Percentiles rank a stretch among this genome's conserved stretches.
These are phyloP conservation scores for Tubosaeta sp. DNA, from an alignment of 768 basidiomycete genomes.

Conservation along the genomic window DNA sequence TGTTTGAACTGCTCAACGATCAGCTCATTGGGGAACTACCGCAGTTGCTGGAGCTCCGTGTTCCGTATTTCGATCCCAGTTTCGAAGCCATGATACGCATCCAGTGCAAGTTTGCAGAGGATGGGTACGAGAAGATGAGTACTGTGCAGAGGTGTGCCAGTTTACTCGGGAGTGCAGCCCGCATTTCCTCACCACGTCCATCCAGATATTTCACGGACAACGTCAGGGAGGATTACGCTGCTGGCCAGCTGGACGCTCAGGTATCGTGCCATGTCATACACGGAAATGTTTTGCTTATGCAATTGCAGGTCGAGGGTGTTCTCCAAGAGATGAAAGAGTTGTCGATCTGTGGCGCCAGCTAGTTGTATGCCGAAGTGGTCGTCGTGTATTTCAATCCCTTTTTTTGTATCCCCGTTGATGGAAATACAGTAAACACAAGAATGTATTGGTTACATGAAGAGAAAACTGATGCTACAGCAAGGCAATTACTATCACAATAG, in stretches of 20 bases:
- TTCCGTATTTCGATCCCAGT: conserved; percentile 97
- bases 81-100: conserved; percentile 99
- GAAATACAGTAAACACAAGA: conserved; percentile 1
- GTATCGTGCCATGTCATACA: conserved; percentile 32
- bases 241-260: conserved; percentile 93
- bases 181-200: not conserved
- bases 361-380: not conserved
- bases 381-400: conserved; percentile 9
- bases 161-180: conserved; percentile 36
- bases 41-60: conserved; percentile 87
- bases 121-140: conserved; percentile 95
- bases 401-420: not conserved
- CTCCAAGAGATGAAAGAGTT: conserved; percentile 95
- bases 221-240: conserved; percentile 95
- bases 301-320: conserved; percentile 81
- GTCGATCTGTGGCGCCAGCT: conserved; percentile 78
- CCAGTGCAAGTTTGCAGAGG: conserved; percentile 96
- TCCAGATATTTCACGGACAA: conserved; percentile 81
- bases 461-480: conserved; percentile 19
- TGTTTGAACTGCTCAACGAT: conserved; percentile 90
- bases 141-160: conserved; percentile 77
- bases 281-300: not conserved
- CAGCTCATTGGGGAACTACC: conserved; percentile 91
- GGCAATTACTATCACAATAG: conserved; percentile 9
- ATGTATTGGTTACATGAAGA: conserved; percentile 12